These are phyloP conservation scores for Suillus brevipes DNA, from an alignment of 768 basidiomycete genomes.

Conservation along the genomic window DNA sequence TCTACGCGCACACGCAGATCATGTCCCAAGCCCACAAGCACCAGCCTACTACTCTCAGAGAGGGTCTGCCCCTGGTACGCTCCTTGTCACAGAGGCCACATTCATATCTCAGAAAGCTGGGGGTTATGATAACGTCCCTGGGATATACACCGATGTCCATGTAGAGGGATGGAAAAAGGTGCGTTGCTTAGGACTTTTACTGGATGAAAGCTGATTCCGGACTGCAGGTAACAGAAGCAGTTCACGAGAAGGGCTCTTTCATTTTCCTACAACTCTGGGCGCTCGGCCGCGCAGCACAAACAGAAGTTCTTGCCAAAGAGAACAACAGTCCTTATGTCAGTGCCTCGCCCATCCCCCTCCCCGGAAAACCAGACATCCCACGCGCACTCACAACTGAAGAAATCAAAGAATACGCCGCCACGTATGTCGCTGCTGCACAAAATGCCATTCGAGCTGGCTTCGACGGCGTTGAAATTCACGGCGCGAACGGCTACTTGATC, in stretches of 20 bases:
- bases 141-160: constrained; percentile 66
- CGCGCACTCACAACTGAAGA: constrained; percentile 29
- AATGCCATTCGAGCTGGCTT: constrained; percentile 42
- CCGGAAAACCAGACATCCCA: constrained; percentile 17
- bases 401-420: constrained; percentile 31
- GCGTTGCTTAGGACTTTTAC: constrained; percentile 7
- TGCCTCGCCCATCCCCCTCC: constrained; percentile 32
- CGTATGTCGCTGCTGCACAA: constrained; percentile 33
- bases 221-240: constrained; percentile 55
- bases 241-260: constrained; percentile 53
- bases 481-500: constrained; percentile 45
- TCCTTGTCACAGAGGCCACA: constrained; percentile 60
- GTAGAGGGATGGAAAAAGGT: constrained; percentile 50
- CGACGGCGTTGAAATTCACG: constrained; percentile 48
- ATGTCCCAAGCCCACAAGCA: constrained; percentile 39
- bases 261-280: constrained; percentile 55
- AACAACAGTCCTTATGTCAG: constrained; percentile 33
- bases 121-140: constrained; percentile 53
- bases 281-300: constrained; percentile 44
- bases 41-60: constrained; percentile 52
- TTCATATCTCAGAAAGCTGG: constrained; percentile 51
- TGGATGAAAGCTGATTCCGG: not conserved
- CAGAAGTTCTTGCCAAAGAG: constrained; percentile 35
- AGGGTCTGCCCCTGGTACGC: constrained; percentile 45
- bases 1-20: constrained; percentile 34